Percentiles rank a stretch among this genome's conserved stretches.
These are phyloP conservation scores for Globisporangium viniferum DNA, from an alignment of 352 stramenopile species.

Conservation along the genomic window DNA sequence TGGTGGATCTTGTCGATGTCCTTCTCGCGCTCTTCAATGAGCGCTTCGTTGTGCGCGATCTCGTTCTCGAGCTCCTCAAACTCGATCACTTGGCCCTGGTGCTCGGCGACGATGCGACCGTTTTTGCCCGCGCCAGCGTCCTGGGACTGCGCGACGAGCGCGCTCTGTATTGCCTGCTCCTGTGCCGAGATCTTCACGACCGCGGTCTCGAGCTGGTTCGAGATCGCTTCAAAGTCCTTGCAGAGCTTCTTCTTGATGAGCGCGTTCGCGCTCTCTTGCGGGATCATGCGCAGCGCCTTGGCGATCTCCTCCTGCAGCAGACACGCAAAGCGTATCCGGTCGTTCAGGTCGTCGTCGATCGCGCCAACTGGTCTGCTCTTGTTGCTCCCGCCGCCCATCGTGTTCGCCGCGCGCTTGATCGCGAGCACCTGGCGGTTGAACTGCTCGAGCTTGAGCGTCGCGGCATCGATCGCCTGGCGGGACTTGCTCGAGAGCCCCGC, in stretches of 20 bases:
- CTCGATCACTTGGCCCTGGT: slow-evolving; percentile 72
- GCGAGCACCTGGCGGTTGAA: slow-evolving; percentile 81
- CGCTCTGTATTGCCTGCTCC: slow-evolving; percentile 58
- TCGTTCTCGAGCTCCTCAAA: slow-evolving; percentile 82
- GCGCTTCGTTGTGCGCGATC: slow-evolving; percentile 85
- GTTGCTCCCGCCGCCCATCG: slow-evolving; percentile 6
- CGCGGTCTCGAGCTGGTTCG: slow-evolving; percentile 60
- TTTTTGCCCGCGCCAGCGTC: slow-evolving; percentile 15
- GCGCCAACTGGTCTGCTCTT: slow-evolving; percentile 5
- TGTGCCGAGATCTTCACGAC: slow-evolving; percentile 62
- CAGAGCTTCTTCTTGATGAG: slow-evolving; percentile 78
- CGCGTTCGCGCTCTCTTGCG: slow-evolving; percentile 54
- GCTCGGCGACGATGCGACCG: slow-evolving; percentile 56
- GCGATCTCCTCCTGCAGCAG: slow-evolving; percentile 81
- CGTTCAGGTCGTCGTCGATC: slow-evolving; percentile 74
- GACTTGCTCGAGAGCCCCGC: slow-evolving; percentile 25
- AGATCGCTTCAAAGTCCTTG: slow-evolving; percentile 82
- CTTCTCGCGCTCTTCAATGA: slow-evolving; percentile 87
- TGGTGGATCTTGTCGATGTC: slow-evolving; percentile 87
- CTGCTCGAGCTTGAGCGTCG: slow-evolving; percentile 77
- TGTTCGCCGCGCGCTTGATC: slow-evolving; percentile 59
- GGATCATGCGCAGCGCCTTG: slow-evolving; percentile 53
- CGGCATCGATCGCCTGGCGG: slow-evolving; percentile 62
- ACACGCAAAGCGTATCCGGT: slow-evolving; percentile 83
- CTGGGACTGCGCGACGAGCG: slow-evolving; percentile 26